These are phyloP conservation scores for Lactarius quietus DNA, from an alignment of 768 basidiomycete species.

Conservation along the genomic window DNA sequence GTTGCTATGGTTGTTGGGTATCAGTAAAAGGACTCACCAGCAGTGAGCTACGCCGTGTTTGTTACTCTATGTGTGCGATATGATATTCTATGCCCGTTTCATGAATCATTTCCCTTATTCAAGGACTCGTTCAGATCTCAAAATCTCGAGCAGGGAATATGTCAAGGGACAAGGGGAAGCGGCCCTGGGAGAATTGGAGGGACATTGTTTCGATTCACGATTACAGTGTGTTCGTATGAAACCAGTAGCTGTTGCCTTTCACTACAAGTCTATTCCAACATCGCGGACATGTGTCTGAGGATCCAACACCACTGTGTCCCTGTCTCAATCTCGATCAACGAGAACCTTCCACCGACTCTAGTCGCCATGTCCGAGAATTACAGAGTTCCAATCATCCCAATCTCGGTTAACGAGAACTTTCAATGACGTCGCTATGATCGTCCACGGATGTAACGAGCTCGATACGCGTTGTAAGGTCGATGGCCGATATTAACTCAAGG, in stretches of 20 bases:
- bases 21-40: conserved; percentile 3
- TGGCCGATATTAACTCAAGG: conserved; percentile 18
- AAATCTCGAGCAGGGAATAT: too few species aligned
- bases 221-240: background rate
- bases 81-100: conserved; percentile 16
- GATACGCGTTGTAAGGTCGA: conserved; percentile 28
- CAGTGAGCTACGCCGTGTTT: conserved; percentile 3
- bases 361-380: background rate
- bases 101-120: background rate
- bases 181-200: background rate
- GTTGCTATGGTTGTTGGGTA: conserved; percentile 15
- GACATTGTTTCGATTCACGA: background rate
- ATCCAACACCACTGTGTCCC: background rate
- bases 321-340: too few species aligned
- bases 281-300: background rate
- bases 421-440: background rate
- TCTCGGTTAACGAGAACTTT: too few species aligned
- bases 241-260: background rate
- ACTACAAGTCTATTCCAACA: background rate
- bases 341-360: too few species aligned
- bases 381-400: background rate
- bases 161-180: too few species aligned
- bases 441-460: background rate
- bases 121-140: background rate
- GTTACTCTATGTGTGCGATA: conserved; percentile 11